Percentiles rank a stretch among this genome's conserved stretches.
Conservation (phyloP, 2,329 filamentous ascomycete genomes). For the Microcyclospora tardicrescens region DNA sequence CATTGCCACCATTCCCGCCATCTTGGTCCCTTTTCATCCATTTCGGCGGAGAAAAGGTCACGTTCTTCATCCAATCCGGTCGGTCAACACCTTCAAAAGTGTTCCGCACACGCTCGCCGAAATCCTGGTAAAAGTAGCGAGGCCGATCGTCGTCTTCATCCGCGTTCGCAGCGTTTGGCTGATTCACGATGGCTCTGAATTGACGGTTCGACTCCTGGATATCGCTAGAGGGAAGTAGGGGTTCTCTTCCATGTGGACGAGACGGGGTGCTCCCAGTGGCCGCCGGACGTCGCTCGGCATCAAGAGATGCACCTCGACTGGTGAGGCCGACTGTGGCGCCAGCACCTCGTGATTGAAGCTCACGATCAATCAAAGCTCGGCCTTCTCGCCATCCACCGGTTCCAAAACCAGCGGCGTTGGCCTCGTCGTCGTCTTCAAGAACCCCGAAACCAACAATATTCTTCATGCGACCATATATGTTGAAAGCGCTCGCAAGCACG, state of each 20-base stretch:
- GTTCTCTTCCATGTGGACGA: conserved; percentile 1
- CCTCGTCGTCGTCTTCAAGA: conserved; percentile 60
- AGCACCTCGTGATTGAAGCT: conserved; percentile 36
- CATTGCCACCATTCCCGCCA: conserved; percentile 8
- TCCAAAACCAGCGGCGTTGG: conserved; percentile 53
- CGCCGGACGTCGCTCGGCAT: conserved; percentile 12
- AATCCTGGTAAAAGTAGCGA: conserved; percentile 62
- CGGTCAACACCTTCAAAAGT: conserved; percentile 74
- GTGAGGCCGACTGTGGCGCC: conserved; percentile 25
- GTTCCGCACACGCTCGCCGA: conserved; percentile 78
- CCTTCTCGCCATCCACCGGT: conserved; percentile 85
- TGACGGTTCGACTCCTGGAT: conserved; percentile 16
- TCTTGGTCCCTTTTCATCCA: conserved; percentile 56
- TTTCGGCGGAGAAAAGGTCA: conserved; percentile 61
- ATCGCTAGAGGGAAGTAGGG: conserved; percentile 6
- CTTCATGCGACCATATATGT: conserved; percentile 72
- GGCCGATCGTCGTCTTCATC: conserved; percentile 52
- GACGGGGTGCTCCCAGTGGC: conserved; percentile 2
- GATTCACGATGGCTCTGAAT: conserved; percentile 20
- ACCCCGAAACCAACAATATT: conserved; percentile 67
- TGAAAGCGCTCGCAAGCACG: conserved; percentile 74
- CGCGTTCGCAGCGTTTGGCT: conserved; percentile 33
- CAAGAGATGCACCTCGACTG: conserved; percentile 16
- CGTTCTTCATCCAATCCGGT: conserved; percentile 58
- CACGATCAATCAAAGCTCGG: conserved; percentile 75